These are phyloP conservation scores for Citrus cavaleriei DNA, from an alignment of 345 rosid genomes.

Conservation along the genomic window DNA sequence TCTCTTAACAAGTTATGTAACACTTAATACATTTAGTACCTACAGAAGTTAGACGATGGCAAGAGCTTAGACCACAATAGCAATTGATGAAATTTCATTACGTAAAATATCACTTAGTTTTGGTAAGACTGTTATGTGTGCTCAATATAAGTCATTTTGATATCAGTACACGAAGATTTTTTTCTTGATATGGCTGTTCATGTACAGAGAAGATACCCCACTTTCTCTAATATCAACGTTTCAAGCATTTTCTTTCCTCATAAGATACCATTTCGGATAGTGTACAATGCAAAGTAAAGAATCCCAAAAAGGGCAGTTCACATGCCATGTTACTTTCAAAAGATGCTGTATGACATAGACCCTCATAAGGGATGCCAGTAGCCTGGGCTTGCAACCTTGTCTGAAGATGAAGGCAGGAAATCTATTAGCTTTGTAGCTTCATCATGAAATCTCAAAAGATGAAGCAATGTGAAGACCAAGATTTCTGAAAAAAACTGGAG, in stretches of 20 bases:
- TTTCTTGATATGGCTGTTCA: background rate
- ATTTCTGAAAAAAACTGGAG: background rate
- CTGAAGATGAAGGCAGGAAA: slow-evolving; percentile 27
- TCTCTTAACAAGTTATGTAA: background rate
- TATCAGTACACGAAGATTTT: background rate
- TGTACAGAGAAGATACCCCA: background rate
- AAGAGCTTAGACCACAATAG: background rate
- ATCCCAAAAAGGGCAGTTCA: background rate
- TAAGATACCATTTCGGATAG: background rate
- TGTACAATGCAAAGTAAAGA: background rate
- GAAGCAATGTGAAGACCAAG: background rate
- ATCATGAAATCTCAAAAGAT: background rate
- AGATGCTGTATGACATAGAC: slow-evolving; percentile 45
- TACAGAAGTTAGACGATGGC: background rate
- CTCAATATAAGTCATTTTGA: background rate
- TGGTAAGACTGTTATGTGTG: background rate
- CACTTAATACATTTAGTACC: background rate
- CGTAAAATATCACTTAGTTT: background rate
- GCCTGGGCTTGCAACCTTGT: slow-evolving; percentile 98
- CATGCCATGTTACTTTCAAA: slow-evolving; percentile 50
- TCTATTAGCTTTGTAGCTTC: background rate
- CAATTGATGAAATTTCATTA: background rate
- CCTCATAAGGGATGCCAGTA: slow-evolving; percentile 77
- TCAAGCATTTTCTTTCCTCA: background rate
- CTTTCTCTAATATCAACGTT: background rate